Evolutionary conservation across 345 rosid species (phyloP), one percentile per base, ranked within the genome.

Genomic region (Hirschfeldia incana): DNA sequence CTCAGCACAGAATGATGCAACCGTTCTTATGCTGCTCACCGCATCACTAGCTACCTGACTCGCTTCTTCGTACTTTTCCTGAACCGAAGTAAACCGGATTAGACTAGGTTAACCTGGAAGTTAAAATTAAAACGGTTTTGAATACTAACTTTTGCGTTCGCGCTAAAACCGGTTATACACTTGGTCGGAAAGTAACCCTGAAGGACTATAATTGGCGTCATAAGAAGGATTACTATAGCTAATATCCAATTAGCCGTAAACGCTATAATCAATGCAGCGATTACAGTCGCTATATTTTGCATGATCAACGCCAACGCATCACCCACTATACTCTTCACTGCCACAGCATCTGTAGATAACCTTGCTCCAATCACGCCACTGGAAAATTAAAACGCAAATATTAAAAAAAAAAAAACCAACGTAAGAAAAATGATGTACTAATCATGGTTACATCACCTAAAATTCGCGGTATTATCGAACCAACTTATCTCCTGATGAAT

Each of bases 401-500:
- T 39, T 29, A 1, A 66, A 2, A 49, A 17, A 21, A 65, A 78
- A 44, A 57, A 6, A 34, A 26, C 8, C 7, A 34, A 36, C 29
- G 15, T 46, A 7, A 4, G 62, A 2, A 9, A 36, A 33, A 33
- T 5, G 36, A 33, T 33, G 36, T 29, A 33, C 5, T 5, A 5
- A 33, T 33, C 36, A 33, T 33, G 0, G 6, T 34, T 62, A 70
- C 0, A 6, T 46, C 63, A 80, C 83, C 83, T 94, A 4, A 97
- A 84, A 72, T 90, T 92, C 13, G 85, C 76, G 46, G 93, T 83
- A 70, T 89, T 92, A 63, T 94, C 98, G 11, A 94, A 94, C 94
- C 96, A 94, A 78, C 92, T 84, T 60, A 94, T 92, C 53, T 92
- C 87, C 77, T 92, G 96, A 82, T 89, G 91, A 44, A 89, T 96